A percentile compares a stretch with the other conserved stretches of the same genome.
Evolutionary conservation across 2,329 filamentous ascomycete genomes (phyloP).

Genomic region (Dothistroma pini): DNA sequence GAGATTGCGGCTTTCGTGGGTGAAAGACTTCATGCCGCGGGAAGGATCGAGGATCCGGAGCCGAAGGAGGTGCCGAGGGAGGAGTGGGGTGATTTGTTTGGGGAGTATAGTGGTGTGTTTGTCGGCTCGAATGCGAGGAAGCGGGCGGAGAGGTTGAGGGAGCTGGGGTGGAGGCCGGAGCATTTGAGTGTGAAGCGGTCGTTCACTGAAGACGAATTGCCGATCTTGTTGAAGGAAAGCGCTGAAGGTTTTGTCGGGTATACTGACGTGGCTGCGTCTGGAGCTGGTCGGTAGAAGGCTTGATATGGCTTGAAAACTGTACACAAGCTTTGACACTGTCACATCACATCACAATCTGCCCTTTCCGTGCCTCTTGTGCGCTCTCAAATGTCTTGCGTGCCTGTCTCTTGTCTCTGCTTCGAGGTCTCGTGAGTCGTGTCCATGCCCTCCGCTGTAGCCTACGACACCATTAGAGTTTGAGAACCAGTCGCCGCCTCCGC

Average conservation of each 20-base stretch:
- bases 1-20: slow-evolving; percentile 38
- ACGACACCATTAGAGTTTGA: slow-evolving; percentile 10
- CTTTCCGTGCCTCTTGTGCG: slow-evolving; percentile 25
- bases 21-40: slow-evolving; percentile 32
- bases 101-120: slow-evolving; percentile 29
- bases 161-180: slow-evolving; percentile 41
- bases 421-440: background rate
- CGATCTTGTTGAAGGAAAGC: slow-evolving; percentile 32
- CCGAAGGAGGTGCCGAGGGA: slow-evolving; percentile 34
- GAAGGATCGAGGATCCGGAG: slow-evolving; percentile 34
- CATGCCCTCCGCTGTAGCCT: slow-evolving; percentile 5
- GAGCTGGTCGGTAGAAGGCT: slow-evolving; percentile 1
- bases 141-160: slow-evolving; percentile 37
- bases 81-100: slow-evolving; percentile 35
- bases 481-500: slow-evolving; percentile 12
- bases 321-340: background rate
- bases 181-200: slow-evolving; percentile 39
- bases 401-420: slow-evolving; percentile 21
- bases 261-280: slow-evolving; percentile 8
- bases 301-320: background rate
- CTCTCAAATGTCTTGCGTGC: slow-evolving; percentile 23
- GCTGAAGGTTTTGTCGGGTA: slow-evolving; percentile 16
- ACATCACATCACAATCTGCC: slow-evolving; percentile 1
- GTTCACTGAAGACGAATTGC: slow-evolving; percentile 40
- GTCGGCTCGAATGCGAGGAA: slow-evolving; percentile 40